Evolutionary conservation across 345 rosid species (phyloP), one percentile per base, ranked within the genome.

Genomic region (Bruguiera sexangula): DNA sequence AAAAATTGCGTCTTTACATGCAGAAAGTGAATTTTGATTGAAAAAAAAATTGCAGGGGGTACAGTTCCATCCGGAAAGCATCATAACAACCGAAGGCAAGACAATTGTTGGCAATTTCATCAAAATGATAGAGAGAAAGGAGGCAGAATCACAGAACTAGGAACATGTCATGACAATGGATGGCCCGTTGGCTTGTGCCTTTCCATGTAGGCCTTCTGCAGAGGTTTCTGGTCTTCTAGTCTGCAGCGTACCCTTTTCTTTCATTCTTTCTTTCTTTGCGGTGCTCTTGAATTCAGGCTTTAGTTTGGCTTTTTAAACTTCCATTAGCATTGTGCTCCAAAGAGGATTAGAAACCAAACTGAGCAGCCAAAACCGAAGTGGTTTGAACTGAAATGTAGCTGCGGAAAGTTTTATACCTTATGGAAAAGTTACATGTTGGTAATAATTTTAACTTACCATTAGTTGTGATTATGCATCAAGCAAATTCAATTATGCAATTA

Each of bases 1-100:
- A 63, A 29, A 1, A 20, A 50, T 30, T 39, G 27, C 22, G 0
- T 19, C 27, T 21, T 19, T 27, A 24, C 4, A 19, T 9, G n/a
- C 32, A 3, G 29, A 3, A 39, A 63, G 32, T 30, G 58, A 32
- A 65, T 57, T 50, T 59, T 54, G 50, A 34, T 70, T 24, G 53
- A n/a, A 69, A 39, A 43, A 53, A 29, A 37, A 37, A 48, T 50
- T 73, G 75, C 87, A 96, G 98, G 98, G 99, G 18, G 99, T 92
- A 29, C 98, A 90, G 62, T 92, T 96, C 81, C 98, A 92, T 85
- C 99, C 97, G 0, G 98, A 92, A 65, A 92, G 99, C 87, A 96
- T 96, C 67, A 88, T 96, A 76, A 90, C 95, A 56, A 59, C 73
- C 0, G 91, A 90, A 77, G 97, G 98, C 73, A 92, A 77, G 88